Evolutionary conservation across 179 eudicot species (phyloP), one percentile per base, ranked within the genome.

Genomic region (Vitellaria paradoxa): DNA sequence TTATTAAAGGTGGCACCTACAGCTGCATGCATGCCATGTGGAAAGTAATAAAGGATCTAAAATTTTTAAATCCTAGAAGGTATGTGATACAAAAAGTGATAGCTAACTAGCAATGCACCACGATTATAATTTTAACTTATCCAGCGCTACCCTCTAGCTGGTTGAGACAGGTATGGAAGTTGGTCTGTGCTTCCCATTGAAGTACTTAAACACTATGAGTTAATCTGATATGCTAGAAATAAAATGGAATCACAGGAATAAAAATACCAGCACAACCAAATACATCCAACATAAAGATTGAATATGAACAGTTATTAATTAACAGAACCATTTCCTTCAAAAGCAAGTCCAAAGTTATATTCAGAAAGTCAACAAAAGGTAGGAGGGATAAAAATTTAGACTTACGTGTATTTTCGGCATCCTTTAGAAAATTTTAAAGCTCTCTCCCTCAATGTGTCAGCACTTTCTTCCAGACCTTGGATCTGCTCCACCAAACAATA

Each of bases 331-430:
- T 45, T 30, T 52, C 14, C 47, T 63, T 61, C 53, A 20, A 42
- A 15, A 78, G 10, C 42, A 57, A 69, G 50, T 24, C 8, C 23
- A 77, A 70, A 49, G 18, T 63, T 23, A 11, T 17, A 13, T 24
- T 65, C 37, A 30, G 17, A 37, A 14, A 30, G 7, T 21, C 37
- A 77, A 61, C 11, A 23, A 30, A 77, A 70, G 15, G 30, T 7
- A 21, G 8, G 61, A 76, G 75, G 68, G 40, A 61, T 57, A 68
- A 21, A 65, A 42, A 24, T 18, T 60, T 56, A 59, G 47, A 79
- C 98, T 85, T 87, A 94, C 98, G 89, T 88, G 86, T 94, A 94
- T 85, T 92, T 94, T 71, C 93, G 93, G 79, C 96, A 91, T 78
- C 96, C 97, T 87, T 92, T 94, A 76, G 88, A 88, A 73, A 89